Evolutionary conservation across 2,329 filamentous ascomycete species (phyloP).

Genomic region (Torrubiella hemipterigena): DNA sequence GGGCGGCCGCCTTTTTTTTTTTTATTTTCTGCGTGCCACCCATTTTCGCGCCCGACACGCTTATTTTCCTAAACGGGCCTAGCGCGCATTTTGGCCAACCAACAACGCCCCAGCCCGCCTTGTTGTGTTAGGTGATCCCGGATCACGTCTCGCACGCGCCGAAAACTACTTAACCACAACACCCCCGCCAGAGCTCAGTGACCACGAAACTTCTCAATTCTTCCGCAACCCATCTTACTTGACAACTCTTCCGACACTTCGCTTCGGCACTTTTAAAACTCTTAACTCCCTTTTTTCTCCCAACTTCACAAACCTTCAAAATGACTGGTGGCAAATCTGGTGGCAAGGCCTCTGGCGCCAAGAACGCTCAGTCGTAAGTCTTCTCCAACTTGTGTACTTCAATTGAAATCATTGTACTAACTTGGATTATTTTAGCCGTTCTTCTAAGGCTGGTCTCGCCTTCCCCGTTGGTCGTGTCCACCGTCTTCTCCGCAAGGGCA

Average conservation of each 20-base stretch:
- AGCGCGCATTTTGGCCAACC: conserved; percentile 18
- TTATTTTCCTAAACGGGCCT: conserved; percentile 20
- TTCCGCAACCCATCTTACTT: conserved; percentile 19
- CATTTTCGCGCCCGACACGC: too few relatives aligned
- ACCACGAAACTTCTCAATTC: conserved; percentile 25
- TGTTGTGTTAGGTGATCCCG: conserved; percentile 33
- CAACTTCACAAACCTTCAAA: conserved; percentile 53
- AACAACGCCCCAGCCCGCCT: conserved; percentile 10
- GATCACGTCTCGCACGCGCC: conserved; percentile 30
- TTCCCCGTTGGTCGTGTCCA: conserved; percentile 99
- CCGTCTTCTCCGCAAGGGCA: conserved; percentile 96
- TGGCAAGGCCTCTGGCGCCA: conserved; percentile 97
- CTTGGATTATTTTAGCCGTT: conserved; percentile 52
- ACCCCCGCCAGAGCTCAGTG: conserved; percentile 30
- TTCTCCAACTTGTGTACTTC: conserved; percentile 2
- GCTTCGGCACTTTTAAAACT: conserved; percentile 18
- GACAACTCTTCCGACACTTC: too few relatives aligned
- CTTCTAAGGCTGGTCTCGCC: conserved; percentile 96
- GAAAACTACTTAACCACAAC: conserved; percentile 46
- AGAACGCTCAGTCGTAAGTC: conserved; percentile 98
- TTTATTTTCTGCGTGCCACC: too few relatives aligned
- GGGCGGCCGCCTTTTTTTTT: too few relatives aligned
- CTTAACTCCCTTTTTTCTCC: conserved; percentile 11
- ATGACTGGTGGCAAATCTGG: conserved; percentile 99
- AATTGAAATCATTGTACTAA: conserved; percentile 4